Evolutionary conservation across 768 basidiomycete species (phyloP), one percentile per base, ranked within the genome.

Genomic region (Kwoniella dejecticola): DNA sequence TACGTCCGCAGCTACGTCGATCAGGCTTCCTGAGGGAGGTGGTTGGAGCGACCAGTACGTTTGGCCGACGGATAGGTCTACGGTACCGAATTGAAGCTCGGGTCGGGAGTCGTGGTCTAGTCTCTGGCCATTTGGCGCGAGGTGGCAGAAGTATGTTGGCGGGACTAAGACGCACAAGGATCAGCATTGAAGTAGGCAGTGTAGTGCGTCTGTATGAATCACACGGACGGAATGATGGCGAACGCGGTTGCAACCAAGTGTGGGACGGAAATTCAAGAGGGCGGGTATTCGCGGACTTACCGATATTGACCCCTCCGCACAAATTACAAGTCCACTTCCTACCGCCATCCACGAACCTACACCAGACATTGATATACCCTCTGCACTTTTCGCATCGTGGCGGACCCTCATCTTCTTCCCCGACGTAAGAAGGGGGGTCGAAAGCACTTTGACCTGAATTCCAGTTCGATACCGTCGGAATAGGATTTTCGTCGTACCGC

Each of bases 331-430:
- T 86, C 91, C 94, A 99, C 67, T 83, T 85, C 60, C 84, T 83
- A 4, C 96, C 96, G 2, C 89, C 89, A 8, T 88, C 84, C 19
- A 84, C 80, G 87, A 91, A 99, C 24, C 81, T 81, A 77, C 88
- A 91, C 92, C 92, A 98, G 0, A 93, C 89, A 73, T 97, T 98
- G 69, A 99, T 83, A 77, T 98, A 99, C 0, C 84, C 90, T 67
- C 90, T 83, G 78, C 96, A 99, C 31, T 84, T 82, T 45, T 82
- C 84, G 70, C 96, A 99, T 30, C 96, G 84, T 23, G 89, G 84
- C 12, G 95, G 96, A 12, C 92, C 93, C 1, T 77, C 74, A 24
- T 82, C 81, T 4, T 87, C 87, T n/a, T 72, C 75, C 6, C 29
- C 52, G 6, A 53, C 54, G 50, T 49, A 30, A 4, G 21, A 40